Evolutionary conservation across 1,284 basidiomycete genomes (phyloP).

Genomic region (Mycena sp.): DNA sequence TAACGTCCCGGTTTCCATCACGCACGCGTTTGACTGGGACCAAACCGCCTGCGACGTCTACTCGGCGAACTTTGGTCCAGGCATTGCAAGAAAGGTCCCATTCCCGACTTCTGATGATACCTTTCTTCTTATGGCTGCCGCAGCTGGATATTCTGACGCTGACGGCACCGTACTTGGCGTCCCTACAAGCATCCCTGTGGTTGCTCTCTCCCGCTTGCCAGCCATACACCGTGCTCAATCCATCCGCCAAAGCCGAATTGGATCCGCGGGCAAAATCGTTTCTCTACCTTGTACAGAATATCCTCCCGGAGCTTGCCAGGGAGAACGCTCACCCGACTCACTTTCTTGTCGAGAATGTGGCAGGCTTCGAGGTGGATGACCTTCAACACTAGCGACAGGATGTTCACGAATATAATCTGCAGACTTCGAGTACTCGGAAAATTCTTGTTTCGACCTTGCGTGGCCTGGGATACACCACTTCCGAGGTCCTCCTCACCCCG

Average conservation of each 20-base stretch:
- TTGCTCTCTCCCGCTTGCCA: conserved; percentile 82
- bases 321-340: conserved; percentile 58
- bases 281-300: conserved; percentile 68
- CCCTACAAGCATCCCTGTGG: conserved; percentile 62
- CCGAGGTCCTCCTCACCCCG: conserved; percentile 75
- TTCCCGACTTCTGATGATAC: neutral
- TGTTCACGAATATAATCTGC: too few species aligned
- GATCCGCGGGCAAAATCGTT: conserved; percentile 83
- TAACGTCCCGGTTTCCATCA: conserved; percentile 54
- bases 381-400: too few species aligned
- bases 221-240: conserved; percentile 82
- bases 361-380: conserved; percentile 79
- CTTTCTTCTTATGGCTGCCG: conserved; percentile 14
- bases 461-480: conserved; percentile 61
- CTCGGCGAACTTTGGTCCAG: conserved; percentile 49
- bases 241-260: conserved; percentile 68
- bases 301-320: conserved; percentile 67
- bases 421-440: conserved; percentile 72
- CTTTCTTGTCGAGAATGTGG: conserved; percentile 81
- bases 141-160: conserved; percentile 74
- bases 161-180: conserved; percentile 54
- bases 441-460: conserved; percentile 59
- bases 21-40: conserved; percentile 82
- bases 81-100: conserved; percentile 48
- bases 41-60: conserved; percentile 69